Evolutionary conservation across 495 filamentous ascomycete species (phyloP).

Genomic region (Aspergillus campestris): DNA sequence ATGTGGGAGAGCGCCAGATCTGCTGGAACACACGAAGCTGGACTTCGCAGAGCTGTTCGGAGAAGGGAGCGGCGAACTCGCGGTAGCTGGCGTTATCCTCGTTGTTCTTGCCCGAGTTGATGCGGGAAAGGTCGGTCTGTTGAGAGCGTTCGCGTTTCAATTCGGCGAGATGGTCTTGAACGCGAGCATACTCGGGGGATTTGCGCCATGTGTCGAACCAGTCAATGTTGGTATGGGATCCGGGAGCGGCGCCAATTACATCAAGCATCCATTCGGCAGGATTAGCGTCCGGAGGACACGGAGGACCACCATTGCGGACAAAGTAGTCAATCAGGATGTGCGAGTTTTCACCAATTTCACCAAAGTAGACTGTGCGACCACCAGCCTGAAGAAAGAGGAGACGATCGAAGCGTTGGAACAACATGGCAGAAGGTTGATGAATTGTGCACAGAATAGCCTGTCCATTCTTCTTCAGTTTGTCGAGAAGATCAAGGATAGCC

Average conservation of each 20-base stretch:
- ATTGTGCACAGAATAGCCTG: slow-evolving; percentile 86
- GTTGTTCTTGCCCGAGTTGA: slow-evolving; percentile 11
- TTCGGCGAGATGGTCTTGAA: slow-evolving; percentile 53
- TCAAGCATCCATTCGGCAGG: slow-evolving; percentile 89
- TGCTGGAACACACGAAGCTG: slow-evolving; percentile 37
- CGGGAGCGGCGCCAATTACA: slow-evolving; percentile 72
- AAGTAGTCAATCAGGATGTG: slow-evolving; percentile 60
- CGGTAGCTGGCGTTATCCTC: slow-evolving; percentile 9
- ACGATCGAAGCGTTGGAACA: slow-evolving; percentile 83
- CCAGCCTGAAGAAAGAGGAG: slow-evolving; percentile 67
- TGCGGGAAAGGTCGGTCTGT: not conserved
- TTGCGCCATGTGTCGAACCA: slow-evolving; percentile 66
- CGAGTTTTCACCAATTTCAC: slow-evolving; percentile 47
- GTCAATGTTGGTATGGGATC: slow-evolving; percentile 55
- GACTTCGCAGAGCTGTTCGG: slow-evolving; percentile 37
- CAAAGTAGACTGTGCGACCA: slow-evolving; percentile 73
- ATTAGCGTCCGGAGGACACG: slow-evolving; percentile 57
- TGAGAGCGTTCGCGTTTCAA: slow-evolving; percentile 46
- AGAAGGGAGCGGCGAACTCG: slow-evolving; percentile 42
- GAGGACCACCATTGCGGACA: slow-evolving; percentile 55
- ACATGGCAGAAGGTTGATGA: slow-evolving; percentile 78
- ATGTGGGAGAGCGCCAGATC: slow-evolving; percentile 44
- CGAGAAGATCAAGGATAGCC: slow-evolving; percentile 65
- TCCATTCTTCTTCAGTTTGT: slow-evolving; percentile 69
- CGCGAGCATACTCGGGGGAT: slow-evolving; percentile 52